Percentiles rank a stretch among this genome's conserved stretches.
Evolutionary conservation across 2,329 filamentous ascomycete genomes (phyloP).

Genomic region (Dothidotthia symphoricarpi): DNA sequence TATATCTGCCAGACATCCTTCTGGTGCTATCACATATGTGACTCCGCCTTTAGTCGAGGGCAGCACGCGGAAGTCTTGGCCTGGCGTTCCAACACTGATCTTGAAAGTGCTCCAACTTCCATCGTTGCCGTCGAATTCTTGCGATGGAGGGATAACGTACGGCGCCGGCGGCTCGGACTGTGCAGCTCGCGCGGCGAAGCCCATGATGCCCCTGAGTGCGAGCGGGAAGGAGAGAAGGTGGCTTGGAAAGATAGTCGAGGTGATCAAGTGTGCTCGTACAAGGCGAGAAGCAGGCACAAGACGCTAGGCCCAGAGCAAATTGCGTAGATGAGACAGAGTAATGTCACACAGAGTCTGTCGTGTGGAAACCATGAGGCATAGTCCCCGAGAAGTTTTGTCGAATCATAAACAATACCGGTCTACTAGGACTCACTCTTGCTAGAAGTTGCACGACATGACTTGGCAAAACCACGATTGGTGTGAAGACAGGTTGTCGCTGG

Average conservation of each 20-base stretch:
- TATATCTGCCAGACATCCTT: conserved; percentile 31
- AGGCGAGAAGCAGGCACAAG: not conserved
- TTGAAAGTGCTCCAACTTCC: conserved; percentile 45
- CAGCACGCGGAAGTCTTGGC: conserved; percentile 41
- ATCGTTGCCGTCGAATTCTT: conserved; percentile 43
- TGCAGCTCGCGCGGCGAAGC: conserved; percentile 2
- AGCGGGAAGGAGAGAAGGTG: conserved; percentile 3
- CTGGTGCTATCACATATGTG: conserved; percentile 35
- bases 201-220: not conserved
- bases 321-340: no score
- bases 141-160: conserved; percentile 34
- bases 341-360: no score
- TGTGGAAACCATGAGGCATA: no score
- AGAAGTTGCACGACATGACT: no score
- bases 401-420: no score
- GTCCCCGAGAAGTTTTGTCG: no score
- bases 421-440: no score
- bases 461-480: no score
- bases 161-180: conserved; percentile 22
- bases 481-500: no score
- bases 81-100: conserved; percentile 42
- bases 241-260: conserved; percentile 6
- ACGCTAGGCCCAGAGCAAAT: no score
- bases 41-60: conserved; percentile 36
- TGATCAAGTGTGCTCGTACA: conserved; percentile 1